Conservation (phyloP, 805 yeast species). For the Helenozyma baotianmanensis region DNA sequence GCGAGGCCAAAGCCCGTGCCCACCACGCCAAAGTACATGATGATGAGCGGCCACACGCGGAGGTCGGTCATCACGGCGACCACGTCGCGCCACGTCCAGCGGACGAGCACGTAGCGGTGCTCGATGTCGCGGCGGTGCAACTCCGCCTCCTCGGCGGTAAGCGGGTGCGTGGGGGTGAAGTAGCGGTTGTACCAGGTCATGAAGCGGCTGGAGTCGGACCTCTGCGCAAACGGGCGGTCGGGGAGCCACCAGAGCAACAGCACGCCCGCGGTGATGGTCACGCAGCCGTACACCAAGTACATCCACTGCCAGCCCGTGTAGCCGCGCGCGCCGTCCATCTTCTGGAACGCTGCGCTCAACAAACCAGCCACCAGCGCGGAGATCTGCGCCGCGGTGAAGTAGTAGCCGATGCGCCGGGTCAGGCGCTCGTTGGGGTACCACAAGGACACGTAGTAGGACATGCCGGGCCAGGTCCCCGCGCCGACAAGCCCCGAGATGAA, state of each 20-base stretch:
- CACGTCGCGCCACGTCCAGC: conserved; percentile 63
- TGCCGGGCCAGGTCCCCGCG: conserved; percentile 90
- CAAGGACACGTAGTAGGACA: conserved; percentile 75
- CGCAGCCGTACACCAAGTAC: conserved; percentile 69
- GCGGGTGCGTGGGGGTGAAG: conserved; percentile 41
- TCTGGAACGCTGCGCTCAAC: conserved; percentile 84
- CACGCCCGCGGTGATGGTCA: conserved; percentile 63
- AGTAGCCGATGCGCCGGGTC: conserved; percentile 79
- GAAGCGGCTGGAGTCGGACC: conserved; percentile 12
- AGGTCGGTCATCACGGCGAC: conserved; percentile 51
- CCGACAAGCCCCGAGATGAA: conserved; percentile 72
- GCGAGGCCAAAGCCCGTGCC: conserved; percentile 88
- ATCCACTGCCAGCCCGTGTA: conserved; percentile 84
- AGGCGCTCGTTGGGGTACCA: conserved; percentile 82
- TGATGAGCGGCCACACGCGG: conserved; percentile 72
- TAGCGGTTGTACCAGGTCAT: conserved; percentile 18
- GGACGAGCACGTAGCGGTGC: conserved; percentile 39
- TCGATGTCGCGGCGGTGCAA: conserved; percentile 61
- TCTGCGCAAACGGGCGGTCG: conserved; percentile 52
- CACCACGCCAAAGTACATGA: conserved; percentile 91
- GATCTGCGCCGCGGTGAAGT: conserved; percentile 89
- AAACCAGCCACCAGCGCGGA: conserved; percentile 87
- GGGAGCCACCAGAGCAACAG: conserved; percentile 80
- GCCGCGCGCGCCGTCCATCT: conserved; percentile 68
- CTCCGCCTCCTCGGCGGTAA: conserved; percentile 46